Evolutionary conservation across 139 green algal species (phyloP).

Genomic region (Trebouxia sp.): DNA sequence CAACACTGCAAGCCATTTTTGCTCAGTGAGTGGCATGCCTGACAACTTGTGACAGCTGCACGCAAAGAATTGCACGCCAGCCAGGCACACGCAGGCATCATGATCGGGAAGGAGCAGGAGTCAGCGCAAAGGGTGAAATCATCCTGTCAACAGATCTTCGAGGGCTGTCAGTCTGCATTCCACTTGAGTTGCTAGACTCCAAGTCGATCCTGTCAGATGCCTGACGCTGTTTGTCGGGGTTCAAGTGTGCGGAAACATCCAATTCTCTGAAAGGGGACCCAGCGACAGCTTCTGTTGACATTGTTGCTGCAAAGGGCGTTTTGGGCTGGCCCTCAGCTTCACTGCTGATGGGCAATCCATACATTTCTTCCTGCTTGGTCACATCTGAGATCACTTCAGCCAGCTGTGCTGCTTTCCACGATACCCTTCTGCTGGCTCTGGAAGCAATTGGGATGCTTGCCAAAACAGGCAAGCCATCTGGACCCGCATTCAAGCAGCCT

Average conservation of each 20-base stretch:
- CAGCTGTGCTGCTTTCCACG: too few relatives aligned
- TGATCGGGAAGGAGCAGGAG: not conserved
- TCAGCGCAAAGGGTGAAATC: slow-evolving; percentile 10
- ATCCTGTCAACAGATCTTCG: not conserved
- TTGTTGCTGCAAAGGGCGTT: not conserved
- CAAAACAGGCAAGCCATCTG: too few relatives aligned
- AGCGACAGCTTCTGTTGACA: not conserved
- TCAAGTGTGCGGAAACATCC: not conserved
- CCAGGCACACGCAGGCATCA: too few relatives aligned
- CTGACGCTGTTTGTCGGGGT: not conserved
- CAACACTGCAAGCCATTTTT: too few relatives aligned
- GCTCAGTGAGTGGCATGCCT: too few relatives aligned
- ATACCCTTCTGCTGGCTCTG: too few relatives aligned
- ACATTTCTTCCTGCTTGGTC: too few relatives aligned
- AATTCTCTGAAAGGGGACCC: not conserved
- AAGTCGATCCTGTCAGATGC: not conserved
- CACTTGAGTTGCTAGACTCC: not conserved
- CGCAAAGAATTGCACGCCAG: too few relatives aligned
- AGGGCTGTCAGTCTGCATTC: not conserved
- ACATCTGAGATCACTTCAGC: too few relatives aligned
- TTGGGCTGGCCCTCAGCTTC: not conserved
- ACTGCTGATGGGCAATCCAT: not conserved
- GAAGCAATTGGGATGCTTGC: too few relatives aligned
- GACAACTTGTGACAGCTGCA: too few relatives aligned
- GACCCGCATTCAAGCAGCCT: too few relatives aligned